Evolutionary conservation across 257 asterid species (phyloP), one percentile per base, ranked within the genome.

Genomic region (Rhazya stricta): DNA sequence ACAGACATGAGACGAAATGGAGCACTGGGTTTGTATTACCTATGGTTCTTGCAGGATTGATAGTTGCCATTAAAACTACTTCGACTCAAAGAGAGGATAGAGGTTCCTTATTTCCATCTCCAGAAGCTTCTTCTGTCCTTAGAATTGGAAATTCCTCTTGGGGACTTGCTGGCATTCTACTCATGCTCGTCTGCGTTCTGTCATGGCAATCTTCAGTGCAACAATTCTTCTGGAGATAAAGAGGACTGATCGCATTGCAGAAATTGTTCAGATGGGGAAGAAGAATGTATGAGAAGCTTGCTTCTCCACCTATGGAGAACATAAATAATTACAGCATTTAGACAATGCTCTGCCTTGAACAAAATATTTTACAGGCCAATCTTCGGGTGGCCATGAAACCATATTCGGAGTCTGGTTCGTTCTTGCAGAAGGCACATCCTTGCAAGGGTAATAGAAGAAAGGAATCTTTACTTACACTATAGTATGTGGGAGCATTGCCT

Each of bases 91-190:
- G 43, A 53, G 71, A 67, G 73, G 27, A 39, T 36, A 72, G 77
- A 51, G 68, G 29, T 32, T 69, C 54, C 21, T 15, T 21, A 27
- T 75, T 15, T 30, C 43, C 63, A 6, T 71, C 84, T 23, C 48
- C 80, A 23, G 82, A 76, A 21, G 36, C 78, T 37, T 68, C 86
- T 4, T 75, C 83, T n/a, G 83, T 76, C 41, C 78, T 83, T 18
- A 79, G 85, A 71, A 82, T 87, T 69, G 90, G 93, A 80, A 83
- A 90, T 48, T 92, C 97, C 6, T 75, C 86, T 54, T 89, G 91
- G 91, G 90, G 96, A 6, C 80, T 90, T 62, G 93, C 96, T 29
- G 97, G 82, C 54, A 66, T 92, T 57, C 72, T 92, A 84, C 11
- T 84, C 68, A 29, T 88, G 91, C 90, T 90, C 2, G 10, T 89